phyloP scores from a whole-genome alignment of 192 early-diverging fungal genomes.

The Backusella mclennaniae region DNA sequence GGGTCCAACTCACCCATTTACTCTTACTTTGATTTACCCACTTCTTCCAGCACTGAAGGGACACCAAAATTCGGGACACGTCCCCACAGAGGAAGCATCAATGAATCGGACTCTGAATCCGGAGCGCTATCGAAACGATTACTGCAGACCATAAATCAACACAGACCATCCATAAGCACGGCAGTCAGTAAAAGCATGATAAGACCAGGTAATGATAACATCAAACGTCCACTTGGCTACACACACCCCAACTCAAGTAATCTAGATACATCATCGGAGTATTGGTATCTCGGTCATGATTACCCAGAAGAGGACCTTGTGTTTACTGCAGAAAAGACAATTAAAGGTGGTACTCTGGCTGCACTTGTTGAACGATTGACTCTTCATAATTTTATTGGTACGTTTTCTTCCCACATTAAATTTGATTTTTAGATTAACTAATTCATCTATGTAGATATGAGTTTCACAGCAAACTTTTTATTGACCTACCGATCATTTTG shows the following conservation, averaged over 20 bases:
- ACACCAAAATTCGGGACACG: not conserved
- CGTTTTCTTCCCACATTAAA: not conserved
- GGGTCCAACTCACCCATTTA: not conserved
- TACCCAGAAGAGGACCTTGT: conserved; percentile 73
- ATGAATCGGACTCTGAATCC: not conserved
- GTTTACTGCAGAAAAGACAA: conserved; percentile 80
- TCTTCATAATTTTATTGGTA: conserved; percentile 71
- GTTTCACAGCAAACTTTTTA: conserved; percentile 86
- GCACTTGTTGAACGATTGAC: conserved; percentile 90
- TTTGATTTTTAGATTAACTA: not conserved
- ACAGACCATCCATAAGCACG: conserved; percentile 3
- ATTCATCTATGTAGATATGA: conserved; percentile 52
- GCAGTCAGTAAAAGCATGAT: not conserved
- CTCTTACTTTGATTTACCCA: not conserved
- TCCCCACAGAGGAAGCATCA: conserved; percentile 10
- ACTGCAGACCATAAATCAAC: not conserved
- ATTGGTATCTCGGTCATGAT: conserved; percentile 87
- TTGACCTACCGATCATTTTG: conserved; percentile 95
- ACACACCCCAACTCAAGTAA: not conserved
- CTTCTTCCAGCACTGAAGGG: not conserved
- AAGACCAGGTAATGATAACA: not conserved
- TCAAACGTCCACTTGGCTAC: conserved; percentile 15
- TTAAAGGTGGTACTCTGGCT: conserved; percentile 86
- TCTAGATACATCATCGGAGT: conserved; percentile 33
- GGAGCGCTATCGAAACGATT: not conserved